Percentiles rank a stretch among this genome's conserved stretches.
phyloP scores from a whole-genome alignment of 306 rosid genomes.

The Medicago arabica region DNA sequence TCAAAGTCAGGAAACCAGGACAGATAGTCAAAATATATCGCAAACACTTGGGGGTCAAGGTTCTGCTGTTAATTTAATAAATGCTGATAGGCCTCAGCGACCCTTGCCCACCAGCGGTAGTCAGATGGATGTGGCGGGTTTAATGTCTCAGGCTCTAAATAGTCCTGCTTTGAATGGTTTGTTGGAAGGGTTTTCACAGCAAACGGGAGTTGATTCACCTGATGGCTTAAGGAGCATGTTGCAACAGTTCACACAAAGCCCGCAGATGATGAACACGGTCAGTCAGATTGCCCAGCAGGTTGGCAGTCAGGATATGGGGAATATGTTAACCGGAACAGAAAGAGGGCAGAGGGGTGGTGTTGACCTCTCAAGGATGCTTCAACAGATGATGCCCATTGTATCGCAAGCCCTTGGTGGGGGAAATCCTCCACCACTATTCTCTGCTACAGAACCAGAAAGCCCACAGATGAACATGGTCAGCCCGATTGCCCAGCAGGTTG shows the following conservation, averaged over 20 bases:
- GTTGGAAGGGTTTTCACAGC: conserved; percentile 87
- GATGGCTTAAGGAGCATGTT: conserved; percentile 88
- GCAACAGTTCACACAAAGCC: conserved; percentile 91
- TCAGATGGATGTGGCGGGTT: conserved; percentile 66
- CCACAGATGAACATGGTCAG: conserved; percentile 86
- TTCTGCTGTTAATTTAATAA: conserved; percentile 54
- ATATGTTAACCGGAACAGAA: conserved; percentile 72
- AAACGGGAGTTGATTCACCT: conserved; percentile 86
- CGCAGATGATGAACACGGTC: conserved; percentile 83
- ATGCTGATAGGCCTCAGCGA: conserved; percentile 49
- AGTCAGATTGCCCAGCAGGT: conserved; percentile 86
- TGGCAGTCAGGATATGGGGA: conserved; percentile 73
- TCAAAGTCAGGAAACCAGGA: conserved; percentile 55
- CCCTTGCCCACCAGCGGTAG: conserved; percentile 50
- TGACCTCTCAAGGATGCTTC: conserved; percentile 87
- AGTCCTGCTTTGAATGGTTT: conserved; percentile 91
- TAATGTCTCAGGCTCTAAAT: conserved; percentile 91
- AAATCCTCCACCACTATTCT: conserved; percentile 46
- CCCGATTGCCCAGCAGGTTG: conserved; percentile 84
- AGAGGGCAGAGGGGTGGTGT: conserved; percentile 82
- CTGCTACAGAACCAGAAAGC: conserved; percentile 42
- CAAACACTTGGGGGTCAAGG: conserved; percentile 63
- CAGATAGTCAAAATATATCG: conserved; percentile 67
- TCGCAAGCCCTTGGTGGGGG: conserved; percentile 76
- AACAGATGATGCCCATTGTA: conserved; percentile 98